Evolutionary conservation across 352 stramenopile species (phyloP).

Genomic region (Pythium myriotylum): DNA sequence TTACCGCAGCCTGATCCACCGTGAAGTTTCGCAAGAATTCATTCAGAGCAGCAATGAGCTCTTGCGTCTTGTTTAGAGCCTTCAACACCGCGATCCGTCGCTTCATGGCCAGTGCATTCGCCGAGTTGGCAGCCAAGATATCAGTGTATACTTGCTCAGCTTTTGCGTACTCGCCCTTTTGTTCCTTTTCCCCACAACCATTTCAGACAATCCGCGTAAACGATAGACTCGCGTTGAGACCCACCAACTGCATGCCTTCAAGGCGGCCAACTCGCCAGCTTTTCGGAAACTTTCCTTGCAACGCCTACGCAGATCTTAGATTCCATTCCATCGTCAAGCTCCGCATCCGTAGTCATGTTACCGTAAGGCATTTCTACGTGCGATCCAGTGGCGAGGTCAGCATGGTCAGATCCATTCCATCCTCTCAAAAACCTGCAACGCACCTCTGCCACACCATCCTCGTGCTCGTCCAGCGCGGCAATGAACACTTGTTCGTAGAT

Average conservation of each 20-base stretch:
- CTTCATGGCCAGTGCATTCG: conserved; percentile 46
- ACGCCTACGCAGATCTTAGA: conserved; percentile 10
- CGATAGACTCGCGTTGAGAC: background rate
- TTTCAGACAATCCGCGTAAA: too few species aligned
- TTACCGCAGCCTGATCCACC: conserved; percentile 35
- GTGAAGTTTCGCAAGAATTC: conserved; percentile 36
- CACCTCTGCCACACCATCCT: conserved; percentile 30
- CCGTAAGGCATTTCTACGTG: conserved; percentile 28
- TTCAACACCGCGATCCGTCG: conserved; percentile 41
- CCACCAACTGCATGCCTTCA: conserved; percentile 38
- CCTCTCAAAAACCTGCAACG: background rate
- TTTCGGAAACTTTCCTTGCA: conserved; percentile 43
- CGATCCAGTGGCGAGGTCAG: conserved; percentile 2
- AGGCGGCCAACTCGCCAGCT: conserved; percentile 39
- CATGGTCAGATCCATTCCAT: background rate
- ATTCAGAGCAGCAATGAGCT: conserved; percentile 42
- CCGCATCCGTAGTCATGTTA: background rate
- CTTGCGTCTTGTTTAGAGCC: conserved; percentile 43
- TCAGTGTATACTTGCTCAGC: conserved; percentile 43
- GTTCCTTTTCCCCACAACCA: conserved; percentile 18
- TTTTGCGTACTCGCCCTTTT: conserved; percentile 41
- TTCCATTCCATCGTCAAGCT: too few species aligned
- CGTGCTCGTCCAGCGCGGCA: conserved; percentile 40
- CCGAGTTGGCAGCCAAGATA: conserved; percentile 38
- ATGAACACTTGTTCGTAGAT: conserved; percentile 49